phyloP scores from a whole-genome alignment of 78 protist genomes.

The Planoprotostelium fungivorum region DNA sequence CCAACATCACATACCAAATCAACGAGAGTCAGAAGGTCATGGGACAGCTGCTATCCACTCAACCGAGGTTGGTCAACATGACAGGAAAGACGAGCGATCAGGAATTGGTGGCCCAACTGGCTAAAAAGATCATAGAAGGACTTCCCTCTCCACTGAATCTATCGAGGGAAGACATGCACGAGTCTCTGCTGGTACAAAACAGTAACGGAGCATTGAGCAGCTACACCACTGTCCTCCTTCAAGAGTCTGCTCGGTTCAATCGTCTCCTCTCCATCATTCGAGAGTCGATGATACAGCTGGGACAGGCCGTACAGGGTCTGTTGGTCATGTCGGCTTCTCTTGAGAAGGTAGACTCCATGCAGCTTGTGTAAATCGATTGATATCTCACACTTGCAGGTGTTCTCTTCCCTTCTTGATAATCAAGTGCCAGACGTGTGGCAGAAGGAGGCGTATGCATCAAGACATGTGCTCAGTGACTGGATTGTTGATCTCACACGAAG shows the following conservation, averaged over 20 bases:
- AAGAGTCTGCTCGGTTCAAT: constrained; percentile 72
- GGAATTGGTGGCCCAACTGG: constrained; percentile 4
- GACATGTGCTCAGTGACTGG: neutral
- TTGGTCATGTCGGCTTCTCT: constrained; percentile 64
- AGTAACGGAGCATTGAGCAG: neutral
- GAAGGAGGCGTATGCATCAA: neutral
- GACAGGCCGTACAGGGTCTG: constrained; percentile 70
- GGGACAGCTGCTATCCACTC: constrained; percentile 56
- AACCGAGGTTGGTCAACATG: constrained; percentile 37
- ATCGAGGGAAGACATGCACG: neutral
- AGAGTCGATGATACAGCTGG: constrained; percentile 30
- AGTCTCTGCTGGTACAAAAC: neutral
- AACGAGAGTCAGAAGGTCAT: constrained; percentile 52
- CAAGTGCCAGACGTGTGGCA: neutral
- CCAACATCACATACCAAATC: constrained; percentile 79
- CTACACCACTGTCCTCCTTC: constrained; percentile 6
- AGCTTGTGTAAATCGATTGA: neutral
- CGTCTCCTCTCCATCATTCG: constrained; percentile 35
- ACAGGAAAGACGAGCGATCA: constrained; percentile 4
- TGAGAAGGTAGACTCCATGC: neutral
- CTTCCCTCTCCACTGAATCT: constrained; percentile 31
- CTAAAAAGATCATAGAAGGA: constrained; percentile 20
- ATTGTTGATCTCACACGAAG: neutral
- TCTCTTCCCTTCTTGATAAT: neutral
- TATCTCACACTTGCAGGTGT: neutral